These are phyloP conservation scores for Leccinum longicurvipes DNA, from an alignment of 768 basidiomycete genomes.

Conservation along the genomic window DNA sequence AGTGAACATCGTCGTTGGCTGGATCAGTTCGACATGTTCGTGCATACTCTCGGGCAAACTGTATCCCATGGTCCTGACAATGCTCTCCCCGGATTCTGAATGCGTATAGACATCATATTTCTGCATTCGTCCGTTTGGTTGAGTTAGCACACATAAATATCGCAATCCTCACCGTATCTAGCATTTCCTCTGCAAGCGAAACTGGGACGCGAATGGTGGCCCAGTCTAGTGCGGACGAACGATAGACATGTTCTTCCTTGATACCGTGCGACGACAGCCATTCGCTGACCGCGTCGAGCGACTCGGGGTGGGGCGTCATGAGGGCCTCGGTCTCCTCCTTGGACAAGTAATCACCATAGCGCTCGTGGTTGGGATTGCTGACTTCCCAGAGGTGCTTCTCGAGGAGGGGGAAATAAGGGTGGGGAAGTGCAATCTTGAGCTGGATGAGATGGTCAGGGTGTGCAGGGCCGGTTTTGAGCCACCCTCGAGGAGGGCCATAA, in stretches of 20 bases:
- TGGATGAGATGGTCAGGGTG: conserved; percentile 44
- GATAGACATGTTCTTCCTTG: conserved; percentile 41
- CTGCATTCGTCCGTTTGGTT: conserved; percentile 29
- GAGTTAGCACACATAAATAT: neutral
- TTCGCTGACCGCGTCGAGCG: conserved; percentile 49
- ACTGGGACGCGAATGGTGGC: conserved; percentile 55
- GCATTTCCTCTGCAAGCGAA: conserved; percentile 73
- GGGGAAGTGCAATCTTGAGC: conserved; percentile 57
- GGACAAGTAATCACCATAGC: conserved; percentile 56
- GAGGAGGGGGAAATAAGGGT: conserved; percentile 46
- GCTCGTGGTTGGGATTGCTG: conserved; percentile 52
- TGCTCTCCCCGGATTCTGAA: conserved; percentile 44
- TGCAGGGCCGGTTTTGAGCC: conserved; percentile 43
- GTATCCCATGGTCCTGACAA: conserved; percentile 67
- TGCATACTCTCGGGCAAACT: conserved; percentile 59
- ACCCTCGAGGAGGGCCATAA: conserved; percentile 42
- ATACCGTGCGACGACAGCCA: conserved; percentile 63
- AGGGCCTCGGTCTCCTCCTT: conserved; percentile 63
- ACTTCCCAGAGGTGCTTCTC: conserved; percentile 55
- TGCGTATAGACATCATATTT: conserved; percentile 64
- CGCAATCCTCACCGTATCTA: conserved; percentile 50
- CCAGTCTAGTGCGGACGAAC: conserved; percentile 71
- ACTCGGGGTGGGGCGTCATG: conserved; percentile 54
- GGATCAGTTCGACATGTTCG: conserved; percentile 61
- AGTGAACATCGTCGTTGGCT: conserved; percentile 69